Evolutionary conservation across 768 basidiomycete genomes (phyloP), one percentile per base, ranked within the genome.

Genomic region (Boletus coccyginus): DNA sequence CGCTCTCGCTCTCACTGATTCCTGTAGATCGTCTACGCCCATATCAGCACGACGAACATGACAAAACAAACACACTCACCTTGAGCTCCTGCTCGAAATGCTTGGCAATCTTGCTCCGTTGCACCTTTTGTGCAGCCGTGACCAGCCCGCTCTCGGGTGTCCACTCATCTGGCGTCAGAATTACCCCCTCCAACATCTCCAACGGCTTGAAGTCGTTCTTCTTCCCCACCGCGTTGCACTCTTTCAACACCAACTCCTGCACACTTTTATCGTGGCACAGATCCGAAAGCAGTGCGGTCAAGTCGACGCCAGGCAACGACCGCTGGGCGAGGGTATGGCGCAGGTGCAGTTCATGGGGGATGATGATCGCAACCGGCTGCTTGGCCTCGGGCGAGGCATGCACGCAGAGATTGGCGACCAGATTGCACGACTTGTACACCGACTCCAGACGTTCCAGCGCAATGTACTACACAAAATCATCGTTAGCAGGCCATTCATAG

Each of bases 81-180:
- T 84, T 77, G 58, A 92, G 86, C 71, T 88, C 80, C 40, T 68
- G 62, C 56, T 77, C 78, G 57, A 87, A 94, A 62, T 72, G 76
- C 72, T 87, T 81, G 59, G 80, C 82, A 53, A 96, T 79, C 72
- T 77, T 84, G 67, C 78, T 81, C 62, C 94, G 73, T 74, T 95
- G 89, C 16, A 95, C 79, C 81, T 96, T 95, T 79, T 93, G 90
- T 54, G 94, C 93, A 14, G 93, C 90, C 1, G 94, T 95, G 46
- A 94, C 84, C 39, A 95, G 78, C 39, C 92, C 94, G 57, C 70
- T 90, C 78, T 95, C 90, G 0, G 94, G 91, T 7, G 92, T 94
- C 94, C 94, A 95, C 73, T 94, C 92, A 5, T 94, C 89, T 31
- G 86, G 67, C 7, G 88, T 87, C 64, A 96, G 72, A 19, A 96